Conservation (phyloP, 2,329 filamentous ascomycete genomes). For the Trichoderma afroharzianum region DNA sequence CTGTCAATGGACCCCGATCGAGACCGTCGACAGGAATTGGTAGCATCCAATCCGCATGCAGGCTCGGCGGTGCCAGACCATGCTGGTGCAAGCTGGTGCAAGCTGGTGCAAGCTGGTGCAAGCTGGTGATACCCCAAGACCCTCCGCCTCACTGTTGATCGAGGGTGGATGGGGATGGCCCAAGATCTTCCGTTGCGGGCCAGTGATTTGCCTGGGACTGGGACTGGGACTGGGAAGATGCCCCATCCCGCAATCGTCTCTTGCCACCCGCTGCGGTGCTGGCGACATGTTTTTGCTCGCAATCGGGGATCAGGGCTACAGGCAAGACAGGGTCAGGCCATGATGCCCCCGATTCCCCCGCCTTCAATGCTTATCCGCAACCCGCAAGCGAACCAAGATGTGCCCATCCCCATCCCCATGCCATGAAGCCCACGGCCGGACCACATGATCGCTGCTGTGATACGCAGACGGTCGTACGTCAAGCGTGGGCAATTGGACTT, state of each 20-base stretch:
- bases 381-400: not conserved
- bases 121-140: conserved; percentile 1
- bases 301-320: not conserved
- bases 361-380: not conserved
- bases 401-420: not conserved
- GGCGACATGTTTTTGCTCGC: not conserved
- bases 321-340: conserved; percentile 10
- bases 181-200: not conserved
- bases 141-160: not conserved
- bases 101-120: not conserved
- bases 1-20: not conserved
- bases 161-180: not conserved
- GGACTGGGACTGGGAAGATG: not conserved
- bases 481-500: not conserved
- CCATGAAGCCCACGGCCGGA: not conserved
- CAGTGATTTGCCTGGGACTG: not conserved
- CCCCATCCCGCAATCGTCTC: not conserved
- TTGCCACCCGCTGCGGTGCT: conserved; percentile 6
- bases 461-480: conserved; percentile 14
- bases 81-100: not conserved
- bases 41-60: conserved; percentile 10
- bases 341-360: not conserved
- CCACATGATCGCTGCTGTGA: conserved; percentile 8
- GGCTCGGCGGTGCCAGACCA: not conserved
- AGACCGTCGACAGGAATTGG: conserved; percentile 6